Evolutionary conservation across 148 eudicot genomes (phyloP).

Genomic region (Agrostemma githago): DNA sequence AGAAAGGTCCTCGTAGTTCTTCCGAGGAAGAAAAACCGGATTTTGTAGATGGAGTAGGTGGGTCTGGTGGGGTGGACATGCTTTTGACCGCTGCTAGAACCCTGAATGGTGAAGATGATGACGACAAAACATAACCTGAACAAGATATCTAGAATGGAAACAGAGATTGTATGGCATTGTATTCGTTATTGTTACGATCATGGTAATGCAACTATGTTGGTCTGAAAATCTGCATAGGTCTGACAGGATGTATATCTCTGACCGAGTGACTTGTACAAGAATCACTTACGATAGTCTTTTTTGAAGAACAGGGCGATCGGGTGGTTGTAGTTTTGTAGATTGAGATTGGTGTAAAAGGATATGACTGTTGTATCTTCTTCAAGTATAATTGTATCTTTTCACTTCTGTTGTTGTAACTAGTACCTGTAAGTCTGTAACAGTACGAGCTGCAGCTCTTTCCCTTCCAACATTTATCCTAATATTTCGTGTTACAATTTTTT

Average conservation of each 20-base stretch:
- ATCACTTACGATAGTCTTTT: background rate
- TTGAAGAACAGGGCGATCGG: background rate
- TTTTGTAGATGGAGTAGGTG: conserved; percentile 19
- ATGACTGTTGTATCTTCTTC: conserved; percentile 19
- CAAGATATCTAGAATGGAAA: background rate
- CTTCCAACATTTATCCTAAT: no score
- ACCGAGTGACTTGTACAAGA: background rate
- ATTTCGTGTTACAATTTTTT: no score
- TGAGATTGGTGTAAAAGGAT: conserved; percentile 11
- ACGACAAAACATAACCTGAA: conserved; percentile 16
- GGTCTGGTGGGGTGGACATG: conserved; percentile 73
- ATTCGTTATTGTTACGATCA: background rate
- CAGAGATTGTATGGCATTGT: background rate
- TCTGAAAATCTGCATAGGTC: background rate
- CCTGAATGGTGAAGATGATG: conserved; percentile 51
- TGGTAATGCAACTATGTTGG: background rate
- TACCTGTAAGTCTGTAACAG: conserved; percentile 1
- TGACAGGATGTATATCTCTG: background rate
- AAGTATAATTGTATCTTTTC: conserved; percentile 22
- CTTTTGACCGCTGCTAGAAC: conserved; percentile 76
- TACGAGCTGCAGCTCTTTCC: background rate
- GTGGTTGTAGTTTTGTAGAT: conserved; percentile 13
- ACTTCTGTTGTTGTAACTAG: conserved; percentile 16
- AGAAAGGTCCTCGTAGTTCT: conserved; percentile 6
- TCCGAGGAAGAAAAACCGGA: conserved; percentile 21